phyloP scores from a whole-genome alignment of 2,329 filamentous ascomycete genomes.

The Daldinia sp. region DNA sequence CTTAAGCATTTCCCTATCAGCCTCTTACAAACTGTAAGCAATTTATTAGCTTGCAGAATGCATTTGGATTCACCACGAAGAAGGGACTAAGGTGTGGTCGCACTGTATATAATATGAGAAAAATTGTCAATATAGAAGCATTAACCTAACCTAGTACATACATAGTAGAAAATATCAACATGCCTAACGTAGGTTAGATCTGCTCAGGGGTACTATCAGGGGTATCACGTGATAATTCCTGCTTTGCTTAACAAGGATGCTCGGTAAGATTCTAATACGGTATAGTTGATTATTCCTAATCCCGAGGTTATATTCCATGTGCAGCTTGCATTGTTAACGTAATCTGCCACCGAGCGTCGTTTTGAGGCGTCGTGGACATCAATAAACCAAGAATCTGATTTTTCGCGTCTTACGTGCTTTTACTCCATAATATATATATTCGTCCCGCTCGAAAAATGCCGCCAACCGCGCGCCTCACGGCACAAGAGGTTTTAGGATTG shows the following conservation, averaged over 20 bases:
- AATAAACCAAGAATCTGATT: neutral
- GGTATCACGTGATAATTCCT: neutral
- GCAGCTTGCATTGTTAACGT: no score
- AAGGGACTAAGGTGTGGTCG: no score
- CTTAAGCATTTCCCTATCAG: neutral
- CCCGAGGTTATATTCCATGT: neutral
- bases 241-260: neutral
- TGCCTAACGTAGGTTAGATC: no score
- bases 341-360: no score
- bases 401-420: neutral
- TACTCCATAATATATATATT: neutral
- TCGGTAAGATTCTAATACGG: neutral
- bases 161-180: neutral
- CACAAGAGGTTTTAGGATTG: constrained; percentile 50
- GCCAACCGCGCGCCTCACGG: constrained; percentile 41
- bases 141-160: neutral
- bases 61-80: neutral
- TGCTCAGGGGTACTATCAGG: neutral
- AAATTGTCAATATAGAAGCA: neutral
- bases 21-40: neutral
- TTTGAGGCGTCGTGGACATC: no score
- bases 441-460: constrained; percentile 7
- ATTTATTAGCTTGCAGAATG: neutral
- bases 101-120: neutral
- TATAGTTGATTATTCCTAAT: constrained; percentile 6